Evolutionary conservation across 2,329 filamentous ascomycete genomes (phyloP).

Genomic region (Exophiala bonariae): DNA sequence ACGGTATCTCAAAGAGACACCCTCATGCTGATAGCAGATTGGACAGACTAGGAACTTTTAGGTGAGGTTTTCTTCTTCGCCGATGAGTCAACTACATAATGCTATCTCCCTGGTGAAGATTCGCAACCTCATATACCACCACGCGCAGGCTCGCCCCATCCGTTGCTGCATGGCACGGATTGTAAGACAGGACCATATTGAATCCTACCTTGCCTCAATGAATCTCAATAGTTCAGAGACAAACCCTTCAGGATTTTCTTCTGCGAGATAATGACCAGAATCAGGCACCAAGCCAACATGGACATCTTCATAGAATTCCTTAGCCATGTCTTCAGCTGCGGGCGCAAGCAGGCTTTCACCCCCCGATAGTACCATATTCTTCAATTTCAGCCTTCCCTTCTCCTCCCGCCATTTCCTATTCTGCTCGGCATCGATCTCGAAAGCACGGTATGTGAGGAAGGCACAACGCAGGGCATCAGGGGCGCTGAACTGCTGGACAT

Average conservation of each 20-base stretch:
- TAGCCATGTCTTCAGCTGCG: conserved; percentile 32
- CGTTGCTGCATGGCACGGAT: too few relatives aligned
- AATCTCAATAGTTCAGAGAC: conserved; percentile 33
- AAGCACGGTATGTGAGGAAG: conserved; percentile 36
- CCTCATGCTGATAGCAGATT: too few relatives aligned
- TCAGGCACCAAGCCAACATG: conserved; percentile 30
- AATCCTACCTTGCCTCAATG: too few relatives aligned
- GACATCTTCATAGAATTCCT: conserved; percentile 35
- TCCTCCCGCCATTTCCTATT: conserved; percentile 31
- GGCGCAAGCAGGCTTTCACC: conserved; percentile 28
- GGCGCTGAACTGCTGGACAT: conserved; percentile 36
- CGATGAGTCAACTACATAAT: too few relatives aligned
- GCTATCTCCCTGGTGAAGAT: too few relatives aligned
- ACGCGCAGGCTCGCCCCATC: too few relatives aligned
- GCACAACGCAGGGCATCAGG: conserved; percentile 36
- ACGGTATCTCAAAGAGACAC: too few relatives aligned
- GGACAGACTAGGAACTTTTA: too few relatives aligned
- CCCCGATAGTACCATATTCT: conserved; percentile 34
- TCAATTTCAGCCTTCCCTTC: conserved; percentile 34
- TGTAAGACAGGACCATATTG: too few relatives aligned
- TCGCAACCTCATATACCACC: too few relatives aligned
- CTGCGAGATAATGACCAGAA: conserved; percentile 38
- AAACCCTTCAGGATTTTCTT: conserved; percentile 41
- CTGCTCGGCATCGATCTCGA: conserved; percentile 35
- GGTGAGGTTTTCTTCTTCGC: too few relatives aligned